Evolutionary conservation across 495 filamentous ascomycete species (phyloP), one percentile per base, ranked within the genome.

Genomic region (Penicillium lagena): DNA sequence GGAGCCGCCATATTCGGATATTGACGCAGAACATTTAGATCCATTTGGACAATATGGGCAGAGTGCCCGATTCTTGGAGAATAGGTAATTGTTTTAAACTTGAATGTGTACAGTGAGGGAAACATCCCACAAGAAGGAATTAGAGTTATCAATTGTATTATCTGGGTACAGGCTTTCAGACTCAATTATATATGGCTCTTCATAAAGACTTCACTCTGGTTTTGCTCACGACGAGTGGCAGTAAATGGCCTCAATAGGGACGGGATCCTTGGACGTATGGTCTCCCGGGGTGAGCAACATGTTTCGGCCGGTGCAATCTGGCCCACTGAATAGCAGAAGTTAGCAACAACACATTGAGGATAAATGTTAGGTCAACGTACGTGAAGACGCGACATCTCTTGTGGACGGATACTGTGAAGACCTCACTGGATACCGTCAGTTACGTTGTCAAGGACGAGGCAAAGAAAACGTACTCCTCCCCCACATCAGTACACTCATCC

Each of bases 321-420:
- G 47, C n/a, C 58, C 58, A 42, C 58, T 61, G 13, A 12, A 14
- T 3, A 22, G 22, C 22, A 22, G 22, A 22, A 1, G 7, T 17
- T 14, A 12, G 47, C n/a, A 52, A 36, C 10, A 32, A 0, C 8
- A 14, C 4, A 10, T 7, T 11, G 2, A 12, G 37, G 29, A 7
- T 12, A 6, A 34, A 14, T 17, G n/a, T 4, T 22, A 34, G 2
- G 32, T 11, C 17, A 35, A 52, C 58, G 52, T 48, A 59, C 58
- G 47, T 59, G 55, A 61, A 61, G 9, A 59, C 47, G 4, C 55
- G 58, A 15, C 58, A 61, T 12, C 55, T 39, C 31, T 56, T 61
- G 17, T 35, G 39, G 12, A 61, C 30, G 1, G 58, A 54, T 12
- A 61, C 37, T 0, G 55, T 61, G 12, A 49, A 50, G 4, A 61